Evolutionary conservation across 495 filamentous ascomycete species (phyloP), one percentile per base, ranked within the genome.

Genomic region (Aspergillus homomorphus): DNA sequence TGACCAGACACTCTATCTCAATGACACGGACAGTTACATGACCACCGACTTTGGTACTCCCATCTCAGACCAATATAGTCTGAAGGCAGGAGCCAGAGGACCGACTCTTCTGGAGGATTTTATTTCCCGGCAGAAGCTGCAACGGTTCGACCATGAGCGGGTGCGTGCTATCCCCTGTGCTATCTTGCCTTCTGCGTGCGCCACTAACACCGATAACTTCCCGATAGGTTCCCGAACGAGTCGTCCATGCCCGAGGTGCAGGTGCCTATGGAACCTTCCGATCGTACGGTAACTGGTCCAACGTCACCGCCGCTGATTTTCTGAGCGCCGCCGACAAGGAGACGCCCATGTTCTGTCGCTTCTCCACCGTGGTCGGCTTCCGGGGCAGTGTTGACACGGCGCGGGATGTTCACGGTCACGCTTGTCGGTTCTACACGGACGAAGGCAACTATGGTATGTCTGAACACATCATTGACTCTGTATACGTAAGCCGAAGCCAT

Each of bases 41-140:
- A 90, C 88, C 0, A 84, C 83, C 44, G 88, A 91, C 67, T 82
- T 82, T 19, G 88, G 87, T 20, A 85, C 84, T 7, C 87, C 86
- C 0, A 86, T 91, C 51, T 73, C 72, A 30, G 88, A 91, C 49
- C 83, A 84, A 60, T 74, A 78, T 59, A 88, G 85, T 60, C 68
- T 92, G 55, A 89, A 80, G 61, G 87, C 83, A 45, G 88, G 88
- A 0, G 72, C 77, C 10, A 77, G 88, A 48, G 89, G 89, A 0
- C 80, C 88, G 20, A 87, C 86, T 4, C 75, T 91, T 20, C 73
- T 92, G 7, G 88, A 92, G 63, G 89, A 92, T 62, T 91, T 88
- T 54, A 88, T 90, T 57, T 86, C 89, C 69, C 81, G 89, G 21
- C 87, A 89, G 58, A 92, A 90, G 74, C 86, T 92, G 53, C 83